phyloP scores from a whole-genome alignment of 2,329 filamentous ascomycete genomes.

The Leptographium procerum region DNA sequence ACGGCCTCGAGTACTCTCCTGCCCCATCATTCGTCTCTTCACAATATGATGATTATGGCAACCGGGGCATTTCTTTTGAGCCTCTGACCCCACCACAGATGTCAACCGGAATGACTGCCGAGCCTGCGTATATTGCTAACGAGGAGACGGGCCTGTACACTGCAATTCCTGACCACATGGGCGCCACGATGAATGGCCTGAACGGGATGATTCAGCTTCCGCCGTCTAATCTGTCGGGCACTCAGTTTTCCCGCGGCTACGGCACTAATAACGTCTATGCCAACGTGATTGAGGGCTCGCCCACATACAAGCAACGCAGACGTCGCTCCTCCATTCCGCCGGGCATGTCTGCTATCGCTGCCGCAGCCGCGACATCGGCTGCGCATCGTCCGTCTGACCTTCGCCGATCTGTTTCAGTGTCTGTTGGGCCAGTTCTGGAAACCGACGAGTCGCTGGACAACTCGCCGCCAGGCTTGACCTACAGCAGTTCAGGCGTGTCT shows the following conservation, averaged over 20 bases:
- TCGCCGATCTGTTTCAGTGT: constrained; percentile 78
- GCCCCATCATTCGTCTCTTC: constrained; percentile 98
- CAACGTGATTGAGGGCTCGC: constrained; percentile 83
- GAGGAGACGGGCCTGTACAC: constrained; percentile 96
- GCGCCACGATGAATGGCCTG: constrained; percentile 58
- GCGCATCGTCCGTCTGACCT: constrained; percentile 76
- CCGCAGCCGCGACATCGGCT: constrained; percentile 32
- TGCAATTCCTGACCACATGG: constrained; percentile 78
- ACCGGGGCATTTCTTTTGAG: constrained; percentile 90
- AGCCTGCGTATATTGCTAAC: constrained; percentile 95
- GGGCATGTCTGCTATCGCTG: constrained; percentile 57
- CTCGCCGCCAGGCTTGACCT: constrained; percentile 66
- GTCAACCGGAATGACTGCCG: constrained; percentile 64
- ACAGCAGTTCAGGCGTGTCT: constrained; percentile 57
- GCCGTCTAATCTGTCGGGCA: constrained; percentile 68
- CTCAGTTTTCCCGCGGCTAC: constrained; percentile 68
- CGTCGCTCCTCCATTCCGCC: constrained; percentile 87
- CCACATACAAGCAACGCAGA: constrained; percentile 95
- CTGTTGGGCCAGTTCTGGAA: constrained; percentile 71
- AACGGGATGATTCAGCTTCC: constrained; percentile 87
- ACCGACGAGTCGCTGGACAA: constrained; percentile 68
- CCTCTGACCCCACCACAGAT: constrained; percentile 94
- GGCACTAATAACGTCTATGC: constrained; percentile 74
- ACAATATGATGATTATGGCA: constrained; percentile 96
- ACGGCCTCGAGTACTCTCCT: constrained; percentile 89